Percentiles rank a stretch among this genome's conserved stretches.
Evolutionary conservation across 2,329 filamentous ascomycete genomes (phyloP).

Genomic region (Cladophialophora immunda): DNA sequence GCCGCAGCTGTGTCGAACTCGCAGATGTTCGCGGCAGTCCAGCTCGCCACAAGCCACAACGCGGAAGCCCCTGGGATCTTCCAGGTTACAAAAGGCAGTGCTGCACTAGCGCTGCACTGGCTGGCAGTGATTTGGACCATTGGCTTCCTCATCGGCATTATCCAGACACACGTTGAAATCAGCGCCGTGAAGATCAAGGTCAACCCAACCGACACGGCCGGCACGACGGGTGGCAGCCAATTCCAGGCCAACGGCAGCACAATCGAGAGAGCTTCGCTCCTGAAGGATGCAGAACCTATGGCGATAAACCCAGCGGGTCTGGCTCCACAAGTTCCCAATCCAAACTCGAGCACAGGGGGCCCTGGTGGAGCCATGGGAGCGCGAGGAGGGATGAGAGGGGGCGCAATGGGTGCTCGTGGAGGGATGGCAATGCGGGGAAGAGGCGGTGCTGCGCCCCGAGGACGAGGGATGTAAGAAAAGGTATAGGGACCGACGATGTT

Average conservation of each 20-base stretch:
- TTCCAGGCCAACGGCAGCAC: slow-evolving; percentile 24
- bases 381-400: slow-evolving; percentile 12
- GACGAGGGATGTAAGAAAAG: slow-evolving; percentile 16
- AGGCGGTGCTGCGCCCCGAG: not conserved
- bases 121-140: slow-evolving; percentile 21
- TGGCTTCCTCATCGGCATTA: slow-evolving; percentile 21
- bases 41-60: slow-evolving; percentile 20
- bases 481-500: not conserved
- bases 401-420: slow-evolving; percentile 16
- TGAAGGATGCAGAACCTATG: slow-evolving; percentile 24
- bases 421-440: slow-evolving; percentile 14
- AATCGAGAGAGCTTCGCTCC: slow-evolving; percentile 23
- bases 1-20: slow-evolving; percentile 22
- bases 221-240: slow-evolving; percentile 13
- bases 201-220: slow-evolving; percentile 19
- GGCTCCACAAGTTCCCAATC: slow-evolving; percentile 5
- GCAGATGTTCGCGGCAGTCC: slow-evolving; percentile 22
- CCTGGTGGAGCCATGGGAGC: slow-evolving; percentile 13
- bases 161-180: slow-evolving; percentile 23
- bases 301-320: slow-evolving; percentile 17
- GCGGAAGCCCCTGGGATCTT: slow-evolving; percentile 14
- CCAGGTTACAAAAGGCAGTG: slow-evolving; percentile 14
- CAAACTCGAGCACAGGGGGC: not conserved
- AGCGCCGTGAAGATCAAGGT: slow-evolving; percentile 25
- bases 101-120: slow-evolving; percentile 23